A percentile compares a stretch with the other conserved stretches of the same genome.
phyloP scores from a whole-genome alignment of 2,329 filamentous ascomycete species.

The Ascochyta fabae region DNA sequence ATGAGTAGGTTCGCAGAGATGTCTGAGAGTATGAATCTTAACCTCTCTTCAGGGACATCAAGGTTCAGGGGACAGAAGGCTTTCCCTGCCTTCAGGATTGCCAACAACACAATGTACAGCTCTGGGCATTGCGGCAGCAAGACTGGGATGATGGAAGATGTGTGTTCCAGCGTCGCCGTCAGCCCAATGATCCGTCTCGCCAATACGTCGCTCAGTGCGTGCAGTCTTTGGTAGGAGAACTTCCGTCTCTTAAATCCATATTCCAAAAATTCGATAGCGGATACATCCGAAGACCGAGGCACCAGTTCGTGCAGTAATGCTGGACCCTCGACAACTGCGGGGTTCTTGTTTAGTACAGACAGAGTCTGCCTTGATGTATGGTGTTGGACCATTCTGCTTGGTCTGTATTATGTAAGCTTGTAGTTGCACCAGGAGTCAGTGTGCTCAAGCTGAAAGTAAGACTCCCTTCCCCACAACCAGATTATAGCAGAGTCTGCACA shows the following conservation, averaged over 20 bases:
- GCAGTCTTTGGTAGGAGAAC: constrained; percentile 69
- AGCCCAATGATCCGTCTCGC: constrained; percentile 50
- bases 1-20: constrained; percentile 73
- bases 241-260: constrained; percentile 54
- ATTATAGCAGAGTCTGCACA: not conserved
- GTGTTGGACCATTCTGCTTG: constrained; percentile 35
- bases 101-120: constrained; percentile 79
- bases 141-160: constrained; percentile 69
- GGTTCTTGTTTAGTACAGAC: constrained; percentile 63
- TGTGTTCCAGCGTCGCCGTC: constrained; percentile 37
- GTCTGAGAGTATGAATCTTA: constrained; percentile 82
- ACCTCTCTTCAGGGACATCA: constrained; percentile 77
- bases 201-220: constrained; percentile 63
- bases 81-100: constrained; percentile 78
- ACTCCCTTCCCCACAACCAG: constrained; percentile 1
- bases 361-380: constrained; percentile 20
- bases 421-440: not conserved
- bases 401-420: constrained; percentile 21
- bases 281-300: constrained; percentile 42
- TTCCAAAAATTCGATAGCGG: constrained; percentile 70
- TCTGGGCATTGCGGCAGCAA: constrained; percentile 77
- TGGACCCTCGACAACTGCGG: constrained; percentile 61
- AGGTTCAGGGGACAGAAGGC: constrained; percentile 86
- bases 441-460: constrained; percentile 1
- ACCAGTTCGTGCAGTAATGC: constrained; percentile 69